Percentiles rank a stretch among this genome's conserved stretches.
These are phyloP conservation scores for Torrubiella hemipterigena DNA, from an alignment of 2,329 filamentous ascomycete species.

Conservation along the genomic window DNA sequence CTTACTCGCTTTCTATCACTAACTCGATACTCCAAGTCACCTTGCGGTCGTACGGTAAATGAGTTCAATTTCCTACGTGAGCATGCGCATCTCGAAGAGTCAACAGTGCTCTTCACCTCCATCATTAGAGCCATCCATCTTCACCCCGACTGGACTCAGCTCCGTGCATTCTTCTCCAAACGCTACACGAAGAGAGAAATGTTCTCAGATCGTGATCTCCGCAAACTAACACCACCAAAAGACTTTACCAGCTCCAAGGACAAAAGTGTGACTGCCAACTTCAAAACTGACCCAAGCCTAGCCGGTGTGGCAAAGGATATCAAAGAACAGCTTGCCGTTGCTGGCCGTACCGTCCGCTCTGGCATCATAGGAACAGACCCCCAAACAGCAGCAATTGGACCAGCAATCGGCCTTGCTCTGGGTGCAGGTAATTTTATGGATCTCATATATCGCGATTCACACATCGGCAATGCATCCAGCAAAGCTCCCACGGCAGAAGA, in stretches of 20 bases:
- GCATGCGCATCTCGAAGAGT: neutral
- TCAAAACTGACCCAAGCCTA: neutral
- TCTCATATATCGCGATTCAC: neutral
- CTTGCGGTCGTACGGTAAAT: neutral
- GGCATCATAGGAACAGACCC: conserved; percentile 1
- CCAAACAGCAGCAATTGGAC: neutral
- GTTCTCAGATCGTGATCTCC: neutral
- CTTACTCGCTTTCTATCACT: neutral
- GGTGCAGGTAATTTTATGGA: neutral
- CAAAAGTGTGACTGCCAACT: conserved; percentile 1
- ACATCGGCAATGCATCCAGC: neutral
- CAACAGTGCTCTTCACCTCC: neutral
- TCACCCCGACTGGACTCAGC: neutral
- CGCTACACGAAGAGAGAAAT: conserved; percentile 1
- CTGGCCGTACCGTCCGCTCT: neutral
- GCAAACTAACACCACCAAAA: neutral
- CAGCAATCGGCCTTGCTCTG: neutral
- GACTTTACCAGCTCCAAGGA: neutral
- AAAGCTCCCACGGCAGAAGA: neutral
- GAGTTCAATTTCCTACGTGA: conserved; percentile 1
- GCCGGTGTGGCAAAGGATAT: neutral
- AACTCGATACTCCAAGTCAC: neutral
- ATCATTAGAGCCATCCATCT: conserved; percentile 1
- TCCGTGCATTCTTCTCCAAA: neutral
- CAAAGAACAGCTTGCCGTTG: conserved; percentile 1